These are phyloP conservation scores for Annulohypoxylon truncatum DNA, from an alignment of 2,329 filamentous ascomycete species.

Conservation along the genomic window DNA sequence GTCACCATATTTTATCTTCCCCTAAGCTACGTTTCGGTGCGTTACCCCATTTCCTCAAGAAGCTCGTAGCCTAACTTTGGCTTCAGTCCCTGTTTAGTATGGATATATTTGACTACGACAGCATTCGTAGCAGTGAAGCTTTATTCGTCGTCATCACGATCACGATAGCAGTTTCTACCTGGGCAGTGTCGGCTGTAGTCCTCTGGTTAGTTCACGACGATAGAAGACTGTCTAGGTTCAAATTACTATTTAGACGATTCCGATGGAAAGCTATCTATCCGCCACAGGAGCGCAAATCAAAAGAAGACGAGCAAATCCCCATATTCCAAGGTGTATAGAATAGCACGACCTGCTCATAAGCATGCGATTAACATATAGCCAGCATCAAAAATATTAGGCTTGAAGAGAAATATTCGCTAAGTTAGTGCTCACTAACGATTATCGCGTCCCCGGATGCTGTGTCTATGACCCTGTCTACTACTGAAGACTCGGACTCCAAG, in stretches of 20 bases:
- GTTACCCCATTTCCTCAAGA: background rate
- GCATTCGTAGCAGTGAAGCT: slow-evolving; percentile 2
- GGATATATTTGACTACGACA: slow-evolving; percentile 25
- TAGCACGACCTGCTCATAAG: background rate
- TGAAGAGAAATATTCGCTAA: background rate
- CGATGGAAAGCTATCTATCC: slow-evolving; percentile 1
- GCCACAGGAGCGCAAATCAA: background rate
- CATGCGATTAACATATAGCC: too few species aligned
- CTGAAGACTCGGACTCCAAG: too few species aligned
- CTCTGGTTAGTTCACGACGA: slow-evolving; percentile 35
- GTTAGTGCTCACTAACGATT: background rate
- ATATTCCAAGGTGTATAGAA: slow-evolving; percentile 17
- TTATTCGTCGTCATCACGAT: slow-evolving; percentile 25
- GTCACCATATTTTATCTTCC: slow-evolving; percentile 39
- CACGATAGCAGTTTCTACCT: slow-evolving; percentile 25
- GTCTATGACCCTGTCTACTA: too few species aligned
- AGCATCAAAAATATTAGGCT: background rate
- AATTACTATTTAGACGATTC: background rate
- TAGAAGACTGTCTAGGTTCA: slow-evolving; percentile 13
- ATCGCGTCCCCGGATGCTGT: background rate
- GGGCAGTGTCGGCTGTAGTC: slow-evolving; percentile 24
- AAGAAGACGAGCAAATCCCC: background rate
- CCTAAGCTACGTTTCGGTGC: slow-evolving; percentile 27
- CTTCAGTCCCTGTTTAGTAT: slow-evolving; percentile 31
- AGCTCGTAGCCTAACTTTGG: background rate